Conservation (phyloP, 495 filamentous ascomycete genomes). For the Talaromyces adpressus region DNA sequence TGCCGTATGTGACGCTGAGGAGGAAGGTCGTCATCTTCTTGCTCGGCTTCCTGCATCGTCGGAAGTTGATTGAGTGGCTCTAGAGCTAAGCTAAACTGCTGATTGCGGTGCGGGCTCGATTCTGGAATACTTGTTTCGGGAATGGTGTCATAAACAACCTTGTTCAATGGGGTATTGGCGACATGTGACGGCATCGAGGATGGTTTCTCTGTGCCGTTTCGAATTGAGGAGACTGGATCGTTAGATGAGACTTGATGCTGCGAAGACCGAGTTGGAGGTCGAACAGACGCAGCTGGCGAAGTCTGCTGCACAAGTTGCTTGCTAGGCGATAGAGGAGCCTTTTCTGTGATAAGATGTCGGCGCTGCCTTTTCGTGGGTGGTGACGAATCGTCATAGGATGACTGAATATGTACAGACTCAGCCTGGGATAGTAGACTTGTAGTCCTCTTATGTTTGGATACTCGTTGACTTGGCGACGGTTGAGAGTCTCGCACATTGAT, state of each 20-base stretch:
- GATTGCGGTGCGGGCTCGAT: constrained; percentile 30
- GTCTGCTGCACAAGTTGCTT: neutral
- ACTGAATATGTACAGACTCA: neutral
- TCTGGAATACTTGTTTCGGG: constrained; percentile 33
- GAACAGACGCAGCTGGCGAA: neutral
- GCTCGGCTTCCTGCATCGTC: neutral
- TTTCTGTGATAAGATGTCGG: neutral
- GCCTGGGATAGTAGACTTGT: neutral
- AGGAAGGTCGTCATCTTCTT: constrained; percentile 39
- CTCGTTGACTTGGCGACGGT: constrained; percentile 24
- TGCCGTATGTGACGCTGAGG: constrained; percentile 1
- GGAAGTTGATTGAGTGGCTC: neutral
- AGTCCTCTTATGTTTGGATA: neutral
- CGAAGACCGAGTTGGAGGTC: neutral
- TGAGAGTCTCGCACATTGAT: constrained; percentile 44
- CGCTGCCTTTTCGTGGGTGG: constrained; percentile 7
- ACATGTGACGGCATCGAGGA: constrained; percentile 38
- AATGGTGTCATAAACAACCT: constrained; percentile 19
- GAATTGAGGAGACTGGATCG: neutral
- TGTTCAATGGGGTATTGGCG: constrained; percentile 32
- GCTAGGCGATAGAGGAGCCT: neutral
- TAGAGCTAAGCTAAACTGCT: neutral
- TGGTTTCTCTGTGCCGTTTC: constrained; percentile 17
- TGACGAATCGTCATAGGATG: constrained; percentile 3
- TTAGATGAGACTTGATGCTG: neutral